Conservation (phyloP, 2,329 filamentous ascomycete species). For the Aureobasidium leucospermi region DNA sequence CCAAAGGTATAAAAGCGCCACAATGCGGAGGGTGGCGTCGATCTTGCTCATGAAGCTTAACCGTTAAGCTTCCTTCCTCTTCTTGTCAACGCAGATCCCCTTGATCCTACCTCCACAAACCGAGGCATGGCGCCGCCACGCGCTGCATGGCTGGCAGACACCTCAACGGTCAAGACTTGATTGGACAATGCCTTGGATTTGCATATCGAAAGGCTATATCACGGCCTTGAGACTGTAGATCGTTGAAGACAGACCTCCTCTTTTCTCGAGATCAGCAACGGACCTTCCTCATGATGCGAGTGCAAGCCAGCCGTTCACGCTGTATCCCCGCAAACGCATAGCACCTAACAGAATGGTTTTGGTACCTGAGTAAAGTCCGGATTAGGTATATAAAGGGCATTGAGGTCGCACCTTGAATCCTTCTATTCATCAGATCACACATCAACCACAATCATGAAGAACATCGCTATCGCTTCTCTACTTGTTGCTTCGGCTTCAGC, state of each 20-base stretch:
- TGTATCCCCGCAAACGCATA: neutral
- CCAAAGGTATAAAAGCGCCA: neutral
- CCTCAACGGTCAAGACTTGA: neutral
- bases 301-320: neutral
- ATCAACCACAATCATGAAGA: constrained; percentile 20
- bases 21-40: constrained; percentile 4
- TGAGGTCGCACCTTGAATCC: neutral
- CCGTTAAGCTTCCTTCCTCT: neutral
- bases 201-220: neutral
- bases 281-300: neutral
- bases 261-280: neutral
- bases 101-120: neutral
- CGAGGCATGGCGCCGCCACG: constrained; percentile 10
- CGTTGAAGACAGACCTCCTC: neutral
- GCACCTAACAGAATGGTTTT: neutral
- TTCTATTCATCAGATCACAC: neutral
- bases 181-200: neutral
- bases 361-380: neutral
- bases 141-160: neutral
- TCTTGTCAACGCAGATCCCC: neutral
- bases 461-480: constrained; percentile 19
- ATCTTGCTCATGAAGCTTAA: neutral
- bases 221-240: neutral
- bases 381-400: neutral
- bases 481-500: constrained; percentile 24